A percentile compares a stretch with the other conserved stretches of the same genome.
phyloP scores from a whole-genome alignment of 2,329 filamentous ascomycete species.

The Volutella citrinella region DNA sequence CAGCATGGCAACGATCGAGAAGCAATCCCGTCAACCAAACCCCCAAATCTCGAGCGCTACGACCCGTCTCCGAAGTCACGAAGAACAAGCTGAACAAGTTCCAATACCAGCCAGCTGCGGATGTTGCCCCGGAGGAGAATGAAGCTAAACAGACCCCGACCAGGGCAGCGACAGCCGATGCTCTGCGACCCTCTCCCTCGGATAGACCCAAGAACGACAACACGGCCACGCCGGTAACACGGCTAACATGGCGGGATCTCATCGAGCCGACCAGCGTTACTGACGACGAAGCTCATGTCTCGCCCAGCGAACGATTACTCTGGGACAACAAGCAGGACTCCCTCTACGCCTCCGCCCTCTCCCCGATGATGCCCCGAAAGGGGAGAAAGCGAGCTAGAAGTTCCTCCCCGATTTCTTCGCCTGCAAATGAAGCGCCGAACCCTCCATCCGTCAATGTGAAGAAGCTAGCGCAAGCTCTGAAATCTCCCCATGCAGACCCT shows the following conservation, averaged over 20 bases:
- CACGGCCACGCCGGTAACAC: conserved; percentile 45
- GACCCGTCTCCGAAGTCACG: conserved; percentile 54
- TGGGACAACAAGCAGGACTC: conserved; percentile 55
- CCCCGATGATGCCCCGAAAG: conserved; percentile 47
- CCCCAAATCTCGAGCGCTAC: conserved; percentile 36
- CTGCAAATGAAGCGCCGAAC: conserved; percentile 45
- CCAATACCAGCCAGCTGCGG: conserved; percentile 38
- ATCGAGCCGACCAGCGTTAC: conserved; percentile 42
- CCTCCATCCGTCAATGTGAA: conserved; percentile 55
- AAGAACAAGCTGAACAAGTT: conserved; percentile 62
- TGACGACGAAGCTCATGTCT: conserved; percentile 46
- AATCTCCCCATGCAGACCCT: conserved; percentile 68
- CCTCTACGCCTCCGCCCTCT: conserved; percentile 39
- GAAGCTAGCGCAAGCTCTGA: conserved; percentile 55
- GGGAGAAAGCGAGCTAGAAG: conserved; percentile 68
- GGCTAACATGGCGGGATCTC: conserved; percentile 57
- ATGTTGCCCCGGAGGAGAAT: too few relatives aligned
- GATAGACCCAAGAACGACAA: conserved; percentile 21
- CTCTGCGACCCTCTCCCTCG: conserved; percentile 8
- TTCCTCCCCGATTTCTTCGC: conserved; percentile 71
- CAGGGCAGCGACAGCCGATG: neutral
- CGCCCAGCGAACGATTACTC: conserved; percentile 59
- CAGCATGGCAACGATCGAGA: conserved; percentile 53
- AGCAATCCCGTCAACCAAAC: conserved; percentile 44
- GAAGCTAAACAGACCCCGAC: too few relatives aligned